Conservation (phyloP, 352 stramenopile genomes). For the Phytophthora palmivora region DNA sequence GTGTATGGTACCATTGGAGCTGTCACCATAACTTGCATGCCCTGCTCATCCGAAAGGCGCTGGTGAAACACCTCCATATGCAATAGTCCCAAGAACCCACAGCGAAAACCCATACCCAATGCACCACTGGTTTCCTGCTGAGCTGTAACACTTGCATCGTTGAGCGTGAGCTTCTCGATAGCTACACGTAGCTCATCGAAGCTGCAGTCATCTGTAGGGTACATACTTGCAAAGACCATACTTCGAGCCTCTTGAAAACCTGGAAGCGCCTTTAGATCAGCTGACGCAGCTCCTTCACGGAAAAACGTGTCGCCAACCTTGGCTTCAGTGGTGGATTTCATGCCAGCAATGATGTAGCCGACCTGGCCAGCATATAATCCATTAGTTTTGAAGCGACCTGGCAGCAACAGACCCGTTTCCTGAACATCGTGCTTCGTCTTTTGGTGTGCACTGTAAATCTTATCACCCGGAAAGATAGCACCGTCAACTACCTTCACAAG, state of each 20-base stretch:
- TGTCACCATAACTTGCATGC: constrained; percentile 97
- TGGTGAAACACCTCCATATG: constrained; percentile 99
- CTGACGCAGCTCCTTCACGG: constrained; percentile 57
- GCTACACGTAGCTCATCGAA: constrained; percentile 97
- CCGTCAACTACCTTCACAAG: constrained; percentile 95
- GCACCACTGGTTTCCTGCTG: constrained; percentile 95
- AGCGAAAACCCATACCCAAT: constrained; percentile 96
- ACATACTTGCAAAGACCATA: constrained; percentile 99
- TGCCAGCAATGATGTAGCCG: constrained; percentile 97
- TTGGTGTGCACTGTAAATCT: constrained; percentile 77
- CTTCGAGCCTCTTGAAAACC: constrained; percentile 86
- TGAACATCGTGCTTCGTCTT: constrained; percentile 94
- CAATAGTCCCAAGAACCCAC: constrained; percentile 97
- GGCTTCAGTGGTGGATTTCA: constrained; percentile 97
- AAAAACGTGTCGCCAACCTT: constrained; percentile 92
- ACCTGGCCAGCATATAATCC: constrained; percentile 94
- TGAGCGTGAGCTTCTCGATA: constrained; percentile 97
- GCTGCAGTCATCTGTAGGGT: constrained; percentile 95
- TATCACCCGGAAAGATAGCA: constrained; percentile 83
- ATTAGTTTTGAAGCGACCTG: constrained; percentile 78
- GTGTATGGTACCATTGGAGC: constrained; percentile 98
- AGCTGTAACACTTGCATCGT: constrained; percentile 96
- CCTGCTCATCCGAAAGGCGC: constrained; percentile 97
- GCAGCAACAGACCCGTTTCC: constrained; percentile 95
- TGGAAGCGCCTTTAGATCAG: constrained; percentile 64